A percentile compares a stretch with the other conserved stretches of the same genome.
These are phyloP conservation scores for Corymbia maculata DNA, from an alignment of 345 rosid genomes.

Conservation along the genomic window DNA sequence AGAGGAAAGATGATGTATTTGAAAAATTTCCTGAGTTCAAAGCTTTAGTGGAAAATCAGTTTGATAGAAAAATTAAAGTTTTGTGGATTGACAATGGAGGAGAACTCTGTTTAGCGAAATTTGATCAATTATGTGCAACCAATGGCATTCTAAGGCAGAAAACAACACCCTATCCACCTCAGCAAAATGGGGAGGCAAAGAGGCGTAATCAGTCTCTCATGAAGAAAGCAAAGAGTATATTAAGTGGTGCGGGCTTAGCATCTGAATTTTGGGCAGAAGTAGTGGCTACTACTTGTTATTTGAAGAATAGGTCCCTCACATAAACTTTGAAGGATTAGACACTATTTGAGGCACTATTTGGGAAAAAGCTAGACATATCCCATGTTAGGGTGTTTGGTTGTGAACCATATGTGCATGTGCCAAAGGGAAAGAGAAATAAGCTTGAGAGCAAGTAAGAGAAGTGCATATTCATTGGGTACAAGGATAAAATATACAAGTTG, in stretches of 20 bases:
- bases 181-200: not conserved
- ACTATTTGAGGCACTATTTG: not conserved
- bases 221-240: not conserved
- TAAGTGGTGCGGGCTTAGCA: not conserved
- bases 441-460: not conserved
- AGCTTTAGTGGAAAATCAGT: not conserved
- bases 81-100: not conserved
- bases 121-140: not conserved
- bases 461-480: not conserved
- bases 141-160: not conserved
- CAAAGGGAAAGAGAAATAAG: not conserved
- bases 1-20: not conserved
- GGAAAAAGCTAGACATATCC: not conserved
- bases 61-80: not conserved
- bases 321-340: not conserved
- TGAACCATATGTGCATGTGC: not conserved
- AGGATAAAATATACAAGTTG: not conserved
- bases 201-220: not conserved
- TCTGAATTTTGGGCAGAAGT: not conserved
- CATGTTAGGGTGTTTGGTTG: not conserved
- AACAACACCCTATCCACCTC: not conserved
- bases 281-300: not conserved
- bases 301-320: not conserved
- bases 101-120: not conserved
- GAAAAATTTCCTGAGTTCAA: not conserved